Percentiles rank a stretch among this genome's conserved stretches.
phyloP scores from a whole-genome alignment of 176 grass and related monocot species.

The Aegilops bicornis region DNA sequence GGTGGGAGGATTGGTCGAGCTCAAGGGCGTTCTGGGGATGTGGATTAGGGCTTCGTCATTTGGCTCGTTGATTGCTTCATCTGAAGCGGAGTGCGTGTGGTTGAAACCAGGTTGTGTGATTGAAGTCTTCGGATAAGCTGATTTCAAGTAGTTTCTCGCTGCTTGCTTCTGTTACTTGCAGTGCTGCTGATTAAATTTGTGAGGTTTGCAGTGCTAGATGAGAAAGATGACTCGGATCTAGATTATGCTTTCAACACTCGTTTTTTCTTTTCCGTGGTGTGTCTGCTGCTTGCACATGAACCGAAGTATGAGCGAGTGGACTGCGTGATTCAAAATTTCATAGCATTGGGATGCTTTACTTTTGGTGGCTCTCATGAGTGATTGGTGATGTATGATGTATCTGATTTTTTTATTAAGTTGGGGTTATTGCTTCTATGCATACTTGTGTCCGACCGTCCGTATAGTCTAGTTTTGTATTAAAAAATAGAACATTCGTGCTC shows the following conservation, averaged over 20 bases:
- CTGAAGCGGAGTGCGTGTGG: neutral
- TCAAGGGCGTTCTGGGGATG: neutral
- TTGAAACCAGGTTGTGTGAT: neutral
- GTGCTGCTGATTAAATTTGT: neutral
- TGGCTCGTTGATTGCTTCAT: neutral
- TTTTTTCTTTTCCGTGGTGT: neutral
- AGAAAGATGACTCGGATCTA: neutral
- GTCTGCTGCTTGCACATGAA: neutral
- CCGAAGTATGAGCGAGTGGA: neutral
- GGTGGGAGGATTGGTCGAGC: constrained; percentile 6
- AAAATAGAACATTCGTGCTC: neutral
- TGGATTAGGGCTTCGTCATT: neutral
- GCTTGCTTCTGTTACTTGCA: neutral
- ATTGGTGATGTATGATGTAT: too few species aligned
- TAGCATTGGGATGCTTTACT: neutral
- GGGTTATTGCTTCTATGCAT: neutral
- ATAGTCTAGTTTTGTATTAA: neutral
- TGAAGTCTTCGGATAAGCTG: neutral
- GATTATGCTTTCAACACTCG: neutral
- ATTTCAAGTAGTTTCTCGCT: neutral
- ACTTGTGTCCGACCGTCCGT: neutral
- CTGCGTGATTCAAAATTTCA: neutral
- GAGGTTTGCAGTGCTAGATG: neutral
- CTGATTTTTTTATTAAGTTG: neutral
- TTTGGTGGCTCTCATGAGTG: neutral